Evolutionary conservation across 805 yeast genomes (phyloP).

Genomic region (Starmerella stellata): DNA sequence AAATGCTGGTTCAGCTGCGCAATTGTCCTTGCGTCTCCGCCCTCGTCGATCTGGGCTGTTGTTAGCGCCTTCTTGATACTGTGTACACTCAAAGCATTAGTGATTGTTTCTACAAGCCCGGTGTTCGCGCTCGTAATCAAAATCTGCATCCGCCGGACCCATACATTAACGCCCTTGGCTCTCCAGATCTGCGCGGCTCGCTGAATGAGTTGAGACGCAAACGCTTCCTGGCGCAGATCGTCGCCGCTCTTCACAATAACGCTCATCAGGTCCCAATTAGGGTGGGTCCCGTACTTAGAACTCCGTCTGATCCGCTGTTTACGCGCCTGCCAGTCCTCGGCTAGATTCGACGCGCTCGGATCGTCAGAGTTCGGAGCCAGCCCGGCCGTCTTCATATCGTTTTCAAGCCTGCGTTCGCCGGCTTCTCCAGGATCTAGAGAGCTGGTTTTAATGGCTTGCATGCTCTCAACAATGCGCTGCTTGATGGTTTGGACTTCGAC

Average conservation of each 20-base stretch:
- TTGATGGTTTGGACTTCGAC: constrained; percentile 51
- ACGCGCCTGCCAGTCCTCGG: constrained; percentile 85
- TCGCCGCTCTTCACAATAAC: constrained; percentile 94
- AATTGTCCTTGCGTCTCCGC: constrained; percentile 48
- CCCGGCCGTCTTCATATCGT: constrained; percentile 77
- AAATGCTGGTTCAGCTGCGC: constrained; percentile 68
- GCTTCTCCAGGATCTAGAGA: constrained; percentile 38
- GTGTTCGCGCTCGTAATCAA: constrained; percentile 76
- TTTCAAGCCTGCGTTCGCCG: constrained; percentile 81
- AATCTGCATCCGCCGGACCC: constrained; percentile 91
- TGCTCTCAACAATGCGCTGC: constrained; percentile 47
- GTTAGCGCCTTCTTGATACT: constrained; percentile 87
- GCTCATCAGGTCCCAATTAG: constrained; percentile 87
- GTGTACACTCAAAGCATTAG: constrained; percentile 83
- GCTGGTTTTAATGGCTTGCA: constrained; percentile 59
- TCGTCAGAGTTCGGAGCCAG: constrained; percentile 27
- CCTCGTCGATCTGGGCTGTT: constrained; percentile 32
- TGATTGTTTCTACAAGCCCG: constrained; percentile 89
- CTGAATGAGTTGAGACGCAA: constrained; percentile 85
- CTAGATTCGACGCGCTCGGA: constrained; percentile 41
- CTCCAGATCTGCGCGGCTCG: constrained; percentile 79
- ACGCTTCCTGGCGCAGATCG: constrained; percentile 90
- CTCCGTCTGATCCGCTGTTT: constrained; percentile 60
- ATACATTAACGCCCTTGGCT: constrained; percentile 45
- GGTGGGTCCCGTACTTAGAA: constrained; percentile 67